Evolutionary conservation across 805 yeast genomes (phyloP).

Genomic region (Zygoascus ofunaensis): DNA sequence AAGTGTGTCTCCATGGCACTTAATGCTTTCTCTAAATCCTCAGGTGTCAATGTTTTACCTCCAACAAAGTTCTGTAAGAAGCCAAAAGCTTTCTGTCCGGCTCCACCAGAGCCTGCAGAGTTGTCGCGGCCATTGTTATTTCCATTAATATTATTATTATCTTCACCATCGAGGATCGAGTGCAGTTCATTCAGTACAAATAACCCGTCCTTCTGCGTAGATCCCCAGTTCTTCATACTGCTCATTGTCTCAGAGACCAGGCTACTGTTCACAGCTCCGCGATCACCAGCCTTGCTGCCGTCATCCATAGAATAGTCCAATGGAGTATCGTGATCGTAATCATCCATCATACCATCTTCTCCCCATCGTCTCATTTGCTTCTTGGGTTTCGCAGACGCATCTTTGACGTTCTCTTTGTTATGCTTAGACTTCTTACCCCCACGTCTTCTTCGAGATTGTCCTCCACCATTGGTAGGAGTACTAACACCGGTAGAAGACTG

Average conservation of each 20-base stretch:
- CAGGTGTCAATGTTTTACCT: conserved; percentile 54
- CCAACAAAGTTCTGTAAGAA: conserved; percentile 57
- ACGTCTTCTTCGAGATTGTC: conserved; percentile 12
- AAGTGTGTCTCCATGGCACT: conserved; percentile 64
- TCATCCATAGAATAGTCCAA: conserved; percentile 47
- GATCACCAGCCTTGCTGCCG: conserved; percentile 22
- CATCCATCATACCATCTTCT: conserved; percentile 49
- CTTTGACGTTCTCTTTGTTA: conserved; percentile 4
- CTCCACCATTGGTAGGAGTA: conserved; percentile 1
- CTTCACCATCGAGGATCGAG: conserved; percentile 34
- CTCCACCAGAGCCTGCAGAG: not conserved
- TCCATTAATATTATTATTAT: not conserved
- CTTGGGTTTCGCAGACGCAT: conserved; percentile 13
- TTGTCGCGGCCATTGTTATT: not conserved
- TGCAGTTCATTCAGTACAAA: conserved; percentile 58
- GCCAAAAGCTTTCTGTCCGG: conserved; percentile 30
- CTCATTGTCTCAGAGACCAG: conserved; percentile 26
- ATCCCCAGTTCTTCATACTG: conserved; percentile 32
- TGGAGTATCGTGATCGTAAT: conserved; percentile 31
- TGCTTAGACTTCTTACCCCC: conserved; percentile 15
- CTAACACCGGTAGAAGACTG: not conserved
- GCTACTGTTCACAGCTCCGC: conserved; percentile 30
- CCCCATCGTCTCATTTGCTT: conserved; percentile 58
- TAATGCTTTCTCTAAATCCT: conserved; percentile 58
- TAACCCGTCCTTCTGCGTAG: conserved; percentile 41